Evolutionary conservation across 108 stramenopile species (phyloP), one percentile per base, ranked within the genome.

Genomic region (Nitzschia sp.): DNA sequence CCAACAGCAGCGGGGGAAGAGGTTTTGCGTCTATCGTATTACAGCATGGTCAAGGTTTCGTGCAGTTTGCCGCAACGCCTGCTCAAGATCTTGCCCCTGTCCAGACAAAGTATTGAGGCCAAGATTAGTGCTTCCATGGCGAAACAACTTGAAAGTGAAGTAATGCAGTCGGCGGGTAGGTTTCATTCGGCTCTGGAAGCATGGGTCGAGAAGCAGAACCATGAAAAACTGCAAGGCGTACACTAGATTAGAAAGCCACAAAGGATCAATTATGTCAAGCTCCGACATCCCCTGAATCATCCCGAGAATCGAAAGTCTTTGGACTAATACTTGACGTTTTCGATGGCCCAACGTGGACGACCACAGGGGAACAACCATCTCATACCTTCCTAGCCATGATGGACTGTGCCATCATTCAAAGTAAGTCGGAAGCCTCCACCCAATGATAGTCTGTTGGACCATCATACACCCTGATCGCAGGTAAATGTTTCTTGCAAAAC

Each of bases 81-180:
- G 17, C 68, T 68, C 26, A 47, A 46, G n/a, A 19, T 76, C 31
- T 31, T 76, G 15, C 75, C 75, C 15, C 32, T 76, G 13, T 66
- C 75, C 26, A 61, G 54, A 36, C 15, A 59, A 35, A 24, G 31
- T 17, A 45, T 76, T 21, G 60, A 68, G 33, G 25, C 51, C 19
- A 68, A 46, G 46, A 64, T 76, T 28, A 64, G 54, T 45, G 19
- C 33, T n/a, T 54, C 75, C 67, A 76, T 76, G 19, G 46, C 27
- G n/a, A 46, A 56, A 28, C 75, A 76, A 57, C 68, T 76, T 33
- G 46, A 69, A 62, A 27, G 54, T 1, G 75, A 76, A 46, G 59
- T 68, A 13, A 36, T 55, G 19, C 34, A 35, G 46, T 68, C 67
- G 3, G 46, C 65, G 17, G 46, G 69, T 28, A 76, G 69, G 53